Percentiles rank a stretch among this genome's conserved stretches.
Evolutionary conservation across 768 basidiomycete species (phyloP).

Genomic region (Strobilomyces dryophilus): DNA sequence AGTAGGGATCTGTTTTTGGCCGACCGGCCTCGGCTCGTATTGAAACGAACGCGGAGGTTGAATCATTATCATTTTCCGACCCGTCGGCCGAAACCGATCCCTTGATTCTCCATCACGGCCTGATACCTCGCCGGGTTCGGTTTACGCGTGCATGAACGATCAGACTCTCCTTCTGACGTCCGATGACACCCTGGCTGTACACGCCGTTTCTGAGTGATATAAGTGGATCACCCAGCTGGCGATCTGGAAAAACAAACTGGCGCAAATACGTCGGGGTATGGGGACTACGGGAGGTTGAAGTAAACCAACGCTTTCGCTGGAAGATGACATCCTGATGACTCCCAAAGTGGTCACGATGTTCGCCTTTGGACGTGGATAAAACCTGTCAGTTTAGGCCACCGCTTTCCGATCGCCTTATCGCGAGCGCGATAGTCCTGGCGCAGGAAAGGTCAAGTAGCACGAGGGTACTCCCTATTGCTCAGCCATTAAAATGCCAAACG

Average conservation of each 20-base stretch:
- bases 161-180: conserved; percentile 16
- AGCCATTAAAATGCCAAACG: neutral
- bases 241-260: conserved; percentile 22
- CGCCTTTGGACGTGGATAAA: conserved; percentile 6
- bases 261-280: neutral
- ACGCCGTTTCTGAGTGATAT: conserved; percentile 48
- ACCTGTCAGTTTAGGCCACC: neutral
- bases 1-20: too few species aligned
- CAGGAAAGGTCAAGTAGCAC: neutral
- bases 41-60: too few species aligned
- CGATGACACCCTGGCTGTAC: conserved; percentile 13
- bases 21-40: too few species aligned
- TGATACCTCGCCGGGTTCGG: conserved; percentile 22
- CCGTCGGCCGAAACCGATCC: conserved; percentile 44
- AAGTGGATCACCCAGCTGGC: conserved; percentile 53
- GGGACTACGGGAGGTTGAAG: neutral
- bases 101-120: conserved; percentile 59
- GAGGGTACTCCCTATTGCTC: neutral
- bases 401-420: neutral
- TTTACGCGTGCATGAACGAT: too few species aligned
- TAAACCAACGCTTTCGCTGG: conserved; percentile 1
- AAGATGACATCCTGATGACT: conserved; percentile 4
- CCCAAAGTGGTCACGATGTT: too few species aligned
- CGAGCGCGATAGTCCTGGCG: too few species aligned
- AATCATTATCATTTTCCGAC: too few species aligned